Conservation (phyloP, 2,329 filamentous ascomycete genomes). For the Verticillium longisporum region DNA sequence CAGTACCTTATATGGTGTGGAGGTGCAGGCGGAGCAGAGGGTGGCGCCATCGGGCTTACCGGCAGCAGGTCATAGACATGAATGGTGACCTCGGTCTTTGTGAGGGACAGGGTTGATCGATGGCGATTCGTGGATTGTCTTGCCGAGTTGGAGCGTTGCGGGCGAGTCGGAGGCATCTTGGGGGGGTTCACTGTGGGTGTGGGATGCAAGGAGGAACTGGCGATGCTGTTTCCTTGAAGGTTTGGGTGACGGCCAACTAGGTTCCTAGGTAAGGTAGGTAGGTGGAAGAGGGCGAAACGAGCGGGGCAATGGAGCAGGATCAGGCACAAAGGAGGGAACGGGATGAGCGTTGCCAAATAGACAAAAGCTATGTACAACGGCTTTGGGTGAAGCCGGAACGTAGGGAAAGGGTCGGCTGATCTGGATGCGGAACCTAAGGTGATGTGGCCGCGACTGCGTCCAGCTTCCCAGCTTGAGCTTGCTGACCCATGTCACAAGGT, state of each 20-base stretch:
- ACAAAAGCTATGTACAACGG: neutral
- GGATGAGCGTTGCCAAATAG: neutral
- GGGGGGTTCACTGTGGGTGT: neutral
- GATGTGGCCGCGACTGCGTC: neutral
- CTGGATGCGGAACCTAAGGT: neutral
- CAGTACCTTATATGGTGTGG: neutral
- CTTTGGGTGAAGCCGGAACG: neutral
- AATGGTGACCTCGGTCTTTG: conserved; percentile 68
- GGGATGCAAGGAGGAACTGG: neutral
- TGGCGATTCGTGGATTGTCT: conserved; percentile 32
- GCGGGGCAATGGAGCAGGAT: neutral
- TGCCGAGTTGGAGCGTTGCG: conserved; percentile 2
- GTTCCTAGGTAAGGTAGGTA: neutral
- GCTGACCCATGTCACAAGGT: neutral
- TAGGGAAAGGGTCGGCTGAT: neutral
- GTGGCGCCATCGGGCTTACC: conserved; percentile 32
- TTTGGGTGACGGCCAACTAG: neutral
- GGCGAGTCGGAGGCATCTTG: neutral
- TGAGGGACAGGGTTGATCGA: conserved; percentile 59
- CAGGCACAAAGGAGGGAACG: neutral
- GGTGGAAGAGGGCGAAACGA: neutral
- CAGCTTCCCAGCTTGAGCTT: neutral
- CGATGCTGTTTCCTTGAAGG: neutral
- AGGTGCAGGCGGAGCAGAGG: neutral
- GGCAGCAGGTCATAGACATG: conserved; percentile 74